Conservation (phyloP, 23 red algal genomes). For the Pyropia haitanensis region DNA sequence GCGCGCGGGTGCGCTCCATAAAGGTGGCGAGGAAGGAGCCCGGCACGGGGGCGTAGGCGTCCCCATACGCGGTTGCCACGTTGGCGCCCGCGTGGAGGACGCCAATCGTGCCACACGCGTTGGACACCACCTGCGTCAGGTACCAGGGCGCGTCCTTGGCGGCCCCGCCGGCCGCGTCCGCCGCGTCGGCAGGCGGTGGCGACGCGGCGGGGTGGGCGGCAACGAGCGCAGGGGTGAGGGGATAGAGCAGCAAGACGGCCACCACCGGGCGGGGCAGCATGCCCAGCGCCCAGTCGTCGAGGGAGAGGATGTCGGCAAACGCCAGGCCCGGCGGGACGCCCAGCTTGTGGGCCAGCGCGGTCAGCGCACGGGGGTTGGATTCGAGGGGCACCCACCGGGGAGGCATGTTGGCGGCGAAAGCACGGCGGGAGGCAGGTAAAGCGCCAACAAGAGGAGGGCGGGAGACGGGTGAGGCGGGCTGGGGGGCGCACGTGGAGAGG, state of each 20-base stretch:
- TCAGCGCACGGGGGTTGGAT: slow-evolving; percentile 81
- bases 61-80: not conserved
- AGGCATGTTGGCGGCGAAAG: too few species aligned
- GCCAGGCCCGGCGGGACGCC: slow-evolving; percentile 39
- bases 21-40: slow-evolving; percentile 65
- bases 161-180: slow-evolving; percentile 8
- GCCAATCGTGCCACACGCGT: slow-evolving; percentile 97
- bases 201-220: slow-evolving; percentile 3
- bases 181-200: not conserved
- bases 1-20: slow-evolving; percentile 7
- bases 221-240: slow-evolving; percentile 43
- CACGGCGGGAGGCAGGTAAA: too few species aligned
- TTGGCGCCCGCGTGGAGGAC: slow-evolving; percentile 83
- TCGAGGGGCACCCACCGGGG: slow-evolving; percentile 95
- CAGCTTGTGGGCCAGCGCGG: slow-evolving; percentile 48
- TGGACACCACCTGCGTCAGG: slow-evolving; percentile 76
- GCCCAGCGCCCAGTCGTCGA: slow-evolving; percentile 56
- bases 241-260: slow-evolving; percentile 85
- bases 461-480: too few species aligned
- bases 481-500: too few species aligned
- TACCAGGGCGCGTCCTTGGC: slow-evolving; percentile 24
- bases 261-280: slow-evolving; percentile 73
- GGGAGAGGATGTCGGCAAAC: slow-evolving; percentile 75
- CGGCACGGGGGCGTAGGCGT: slow-evolving; percentile 14
- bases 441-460: too few species aligned